Percentiles rank a stretch among this genome's conserved stretches.
phyloP scores from a whole-genome alignment of 345 rosid genomes.

The Euphorbia peplus region DNA sequence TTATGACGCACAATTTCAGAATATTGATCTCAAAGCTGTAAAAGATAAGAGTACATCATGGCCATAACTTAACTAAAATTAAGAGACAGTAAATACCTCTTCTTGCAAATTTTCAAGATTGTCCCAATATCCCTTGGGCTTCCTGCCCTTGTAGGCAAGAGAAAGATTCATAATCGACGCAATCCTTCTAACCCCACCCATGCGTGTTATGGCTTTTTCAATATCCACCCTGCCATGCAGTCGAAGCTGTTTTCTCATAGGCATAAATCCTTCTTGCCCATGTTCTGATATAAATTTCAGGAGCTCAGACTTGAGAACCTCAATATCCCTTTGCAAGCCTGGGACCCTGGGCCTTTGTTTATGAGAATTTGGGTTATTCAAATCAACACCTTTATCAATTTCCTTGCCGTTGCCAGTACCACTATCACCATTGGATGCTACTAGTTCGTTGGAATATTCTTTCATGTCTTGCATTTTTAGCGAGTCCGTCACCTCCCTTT shows the following conservation, averaged over 20 bases:
- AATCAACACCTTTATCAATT: slow-evolving; percentile 19
- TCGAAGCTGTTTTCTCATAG: slow-evolving; percentile 97
- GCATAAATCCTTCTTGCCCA: slow-evolving; percentile 99
- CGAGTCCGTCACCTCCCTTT: slow-evolving; percentile 36
- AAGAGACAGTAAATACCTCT: slow-evolving; percentile 61
- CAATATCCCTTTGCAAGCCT: slow-evolving; percentile 75
- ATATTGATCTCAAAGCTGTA: background rate
- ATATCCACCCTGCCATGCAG: slow-evolving; percentile 85
- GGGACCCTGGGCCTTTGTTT: slow-evolving; percentile 78
- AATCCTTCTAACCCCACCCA: slow-evolving; percentile 92
- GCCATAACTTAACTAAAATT: background rate
- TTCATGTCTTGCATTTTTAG: slow-evolving; percentile 35
- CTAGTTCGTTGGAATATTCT: slow-evolving; percentile 33
- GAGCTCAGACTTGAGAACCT: slow-evolving; percentile 78
- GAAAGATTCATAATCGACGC: slow-evolving; percentile 79
- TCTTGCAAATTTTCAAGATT: slow-evolving; percentile 81
- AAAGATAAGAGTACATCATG: background rate
- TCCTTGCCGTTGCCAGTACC: slow-evolving; percentile 12
- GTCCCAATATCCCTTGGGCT: slow-evolving; percentile 99
- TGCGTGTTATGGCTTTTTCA: slow-evolving; percentile 85
- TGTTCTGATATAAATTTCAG: slow-evolving; percentile 70
- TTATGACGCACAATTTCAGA: background rate
- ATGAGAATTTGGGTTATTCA: slow-evolving; percentile 23
- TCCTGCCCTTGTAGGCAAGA: slow-evolving; percentile 87
- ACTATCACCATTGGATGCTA: slow-evolving; percentile 29